These are phyloP conservation scores for Leccinum pallidistipes DNA, from an alignment of 1,284 basidiomycete species.

Conservation along the genomic window DNA sequence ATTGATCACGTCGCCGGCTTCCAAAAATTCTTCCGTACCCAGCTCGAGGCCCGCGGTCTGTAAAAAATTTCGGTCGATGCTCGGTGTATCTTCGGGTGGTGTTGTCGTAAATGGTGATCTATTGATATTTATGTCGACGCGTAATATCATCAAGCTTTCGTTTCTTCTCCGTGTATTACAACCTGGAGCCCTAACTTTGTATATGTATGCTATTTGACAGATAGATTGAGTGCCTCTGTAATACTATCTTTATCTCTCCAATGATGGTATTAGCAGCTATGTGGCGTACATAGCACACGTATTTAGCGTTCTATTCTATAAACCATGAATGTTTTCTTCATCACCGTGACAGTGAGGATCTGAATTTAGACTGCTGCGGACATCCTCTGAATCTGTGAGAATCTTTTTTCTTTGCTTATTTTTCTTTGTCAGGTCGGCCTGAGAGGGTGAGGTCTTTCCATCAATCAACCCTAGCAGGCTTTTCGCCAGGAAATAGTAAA, in stretches of 20 bases:
- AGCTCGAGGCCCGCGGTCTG: slow-evolving; percentile 30
- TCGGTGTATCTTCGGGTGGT: neutral
- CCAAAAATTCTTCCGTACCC: slow-evolving; percentile 29
- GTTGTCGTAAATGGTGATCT: neutral
- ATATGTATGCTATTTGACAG: neutral
- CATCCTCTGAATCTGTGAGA: neutral
- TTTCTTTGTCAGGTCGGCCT: neutral
- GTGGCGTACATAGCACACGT: neutral
- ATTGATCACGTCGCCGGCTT: slow-evolving; percentile 30
- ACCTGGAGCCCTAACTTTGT: neutral
- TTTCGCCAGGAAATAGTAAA: neutral
- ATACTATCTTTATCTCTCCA: neutral
- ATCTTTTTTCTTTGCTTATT: neutral
- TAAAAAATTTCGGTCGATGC: slow-evolving; percentile 1
- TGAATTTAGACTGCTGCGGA: neutral
- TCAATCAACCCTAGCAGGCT: too few relatives aligned
- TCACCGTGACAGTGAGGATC: neutral
- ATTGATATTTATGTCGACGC: neutral
- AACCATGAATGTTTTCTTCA: neutral
- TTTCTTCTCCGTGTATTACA: neutral
- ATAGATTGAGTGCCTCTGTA: neutral
- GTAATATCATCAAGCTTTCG: neutral
- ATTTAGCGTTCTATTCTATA: neutral
- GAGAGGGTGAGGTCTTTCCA: neutral
- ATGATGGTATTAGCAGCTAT: neutral